A percentile compares a stretch with the other conserved stretches of the same genome.
Conservation (phyloP, 805 yeast genomes). For the Wickerhamomyces strasburgensis region DNA sequence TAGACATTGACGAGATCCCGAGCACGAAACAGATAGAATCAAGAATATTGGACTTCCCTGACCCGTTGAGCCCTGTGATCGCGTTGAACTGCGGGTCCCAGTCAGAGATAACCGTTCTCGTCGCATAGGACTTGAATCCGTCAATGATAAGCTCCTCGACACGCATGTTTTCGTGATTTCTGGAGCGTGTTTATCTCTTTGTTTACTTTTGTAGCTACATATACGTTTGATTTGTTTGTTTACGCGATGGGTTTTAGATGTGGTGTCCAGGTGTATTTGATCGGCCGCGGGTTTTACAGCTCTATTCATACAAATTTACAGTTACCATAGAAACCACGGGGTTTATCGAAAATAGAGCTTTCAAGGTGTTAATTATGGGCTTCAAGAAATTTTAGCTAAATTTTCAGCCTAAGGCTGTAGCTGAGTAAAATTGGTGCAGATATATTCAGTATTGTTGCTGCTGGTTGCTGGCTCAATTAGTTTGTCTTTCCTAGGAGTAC, state of each 20-base stretch:
- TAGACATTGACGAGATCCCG: slow-evolving; percentile 91
- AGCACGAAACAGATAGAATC: slow-evolving; percentile 98
- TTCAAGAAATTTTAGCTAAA: too few species aligned
- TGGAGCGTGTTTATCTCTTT: background rate
- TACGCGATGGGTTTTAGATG: slow-evolving; percentile 5
- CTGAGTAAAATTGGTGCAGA: background rate
- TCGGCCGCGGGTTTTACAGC: too few species aligned
- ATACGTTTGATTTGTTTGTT: slow-evolving; percentile 12
- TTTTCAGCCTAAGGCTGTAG: background rate
- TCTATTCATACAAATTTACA: too few species aligned
- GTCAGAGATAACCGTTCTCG: slow-evolving; percentile 88
- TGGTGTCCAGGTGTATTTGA: slow-evolving; percentile 15
- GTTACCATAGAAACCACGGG: background rate
- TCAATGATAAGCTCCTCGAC: slow-evolving; percentile 96
- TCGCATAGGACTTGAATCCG: slow-evolving; percentile 96
- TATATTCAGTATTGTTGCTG: background rate
- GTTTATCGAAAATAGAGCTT: too few species aligned
- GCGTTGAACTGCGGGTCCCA: slow-evolving; percentile 98
- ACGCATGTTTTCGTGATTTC: slow-evolving; percentile 15
- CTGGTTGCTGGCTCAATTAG: background rate
- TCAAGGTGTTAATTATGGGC: too few species aligned
- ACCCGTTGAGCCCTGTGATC: slow-evolving; percentile 95
- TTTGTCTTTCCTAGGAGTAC: background rate
- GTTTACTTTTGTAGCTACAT: background rate
- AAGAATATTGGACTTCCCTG: slow-evolving; percentile 93